Evolutionary conservation across 2,329 filamentous ascomycete genomes (phyloP), one percentile per base, ranked within the genome.

Genomic region (Erysiphe pulchra): DNA sequence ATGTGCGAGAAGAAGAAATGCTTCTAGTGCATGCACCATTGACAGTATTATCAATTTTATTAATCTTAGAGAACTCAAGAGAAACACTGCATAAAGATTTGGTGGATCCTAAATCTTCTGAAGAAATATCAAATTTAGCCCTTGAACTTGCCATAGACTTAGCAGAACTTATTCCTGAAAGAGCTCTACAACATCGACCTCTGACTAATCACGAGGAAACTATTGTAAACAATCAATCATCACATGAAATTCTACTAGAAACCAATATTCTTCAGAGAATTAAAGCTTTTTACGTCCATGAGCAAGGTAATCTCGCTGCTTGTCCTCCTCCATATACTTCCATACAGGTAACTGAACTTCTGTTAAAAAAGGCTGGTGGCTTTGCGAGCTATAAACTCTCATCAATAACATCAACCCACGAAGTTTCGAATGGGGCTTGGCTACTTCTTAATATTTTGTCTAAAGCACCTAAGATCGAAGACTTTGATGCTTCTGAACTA

Each of bases 1-100:
- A 94, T 59, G 72, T 95, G 44, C 75, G 78, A 45, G 90, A 98
- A 61, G 90, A 95, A 59, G 92, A 98, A 57, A 95, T 98, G 87
- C 62, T 92, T 14, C 73, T 80, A 1, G 65, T 82, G 18, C 87
- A 95, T 61, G 80, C 86, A 30, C 87, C 87, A 32, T 62, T 92
- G 28, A 70, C 80, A 45, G 69, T 75, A 2, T 61, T 92, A n/a
- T 73, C 76, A 3, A 65, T 80, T 24, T 61, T 59, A 16, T 50
- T 52, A 51, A 77, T 72, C 72, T 61, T 77, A 38, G 64, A 75
- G 55, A 65, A 78, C 47, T 60, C 63, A 2, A 65, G 62, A 48
- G 62, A 62, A 48, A 59, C 58, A 48, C 52, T 59, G 8, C 52
- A 51, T 28, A 32, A 31, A 16, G 28, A 43, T 31, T n/a, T 16